Evolutionary conservation across 768 basidiomycete species (phyloP), one percentile per base, ranked within the genome.

Genomic region (Rhodotorula babjevae): DNA sequence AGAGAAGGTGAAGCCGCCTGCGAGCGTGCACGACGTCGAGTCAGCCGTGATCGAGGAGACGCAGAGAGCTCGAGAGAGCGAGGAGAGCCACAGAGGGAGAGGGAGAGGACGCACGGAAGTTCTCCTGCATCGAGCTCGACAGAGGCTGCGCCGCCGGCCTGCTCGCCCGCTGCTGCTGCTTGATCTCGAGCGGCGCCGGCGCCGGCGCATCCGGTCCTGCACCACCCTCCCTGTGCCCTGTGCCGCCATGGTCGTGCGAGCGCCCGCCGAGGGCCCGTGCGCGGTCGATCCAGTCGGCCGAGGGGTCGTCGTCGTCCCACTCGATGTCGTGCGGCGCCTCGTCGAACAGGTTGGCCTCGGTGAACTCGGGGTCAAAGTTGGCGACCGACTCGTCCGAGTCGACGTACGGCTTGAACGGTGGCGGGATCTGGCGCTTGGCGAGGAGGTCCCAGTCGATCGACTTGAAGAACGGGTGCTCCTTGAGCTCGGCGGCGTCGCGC

Each of bases 351-450:
- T 95, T 90, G n/a, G 92, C 90, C 36, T 87, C 86, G 9, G 96
- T 99, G 82, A 99, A 99, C 82, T 97, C 93, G 42, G 93, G 92
- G 80, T 99, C 96, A 79, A 99, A 99, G 84, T 97, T 97, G 75
- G 88, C 88, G n/a, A 92, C 93, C 25, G 90, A 92, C 82, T 99
- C 96, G 84, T 99, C 96, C 27, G 92, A 95, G 82, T 97, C 94
- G 74, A 99, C 96, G 72, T 90, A 85, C 33, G 96, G 96, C 80
- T 97, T 98, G 85, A 98, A 99, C 2, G 96, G 96, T 8, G 96
- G 95, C 0, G 93, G 92, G 58, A 93, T 87, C 79, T 95, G 90
- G 79, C 95, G 94, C 74, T 84, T 85, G 33, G 88, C 87, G 52
- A 99, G 86, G 1, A 91, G 89, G 40, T 85, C 83, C 95, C 96